Base-by-base conservation (phyloP, 1,139 yeast genomes). In the Lodderomyces theae region DNA sequence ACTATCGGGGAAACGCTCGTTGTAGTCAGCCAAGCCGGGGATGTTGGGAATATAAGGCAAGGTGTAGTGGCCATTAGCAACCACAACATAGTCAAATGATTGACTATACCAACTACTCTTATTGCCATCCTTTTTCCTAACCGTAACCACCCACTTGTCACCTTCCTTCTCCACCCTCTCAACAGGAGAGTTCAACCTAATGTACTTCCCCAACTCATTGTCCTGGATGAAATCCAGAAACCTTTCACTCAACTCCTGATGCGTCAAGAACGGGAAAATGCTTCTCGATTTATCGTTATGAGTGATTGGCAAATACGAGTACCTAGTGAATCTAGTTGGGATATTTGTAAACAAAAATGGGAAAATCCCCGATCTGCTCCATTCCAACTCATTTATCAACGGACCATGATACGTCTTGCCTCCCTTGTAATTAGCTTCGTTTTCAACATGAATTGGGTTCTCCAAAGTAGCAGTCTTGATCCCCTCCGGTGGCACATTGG, bases 11-110 rank as follows among this genome's bases (percentile, higher is more conserved):
- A 60, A 66, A 22, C 60, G 56, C 8, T 50, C 54, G 41, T 58
- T 58, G 75, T 80, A 82, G 36, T 69, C 74, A 4, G 65, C 60
- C 38, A 83, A 57, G 0, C 89, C 89, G 0, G 62, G 62, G 35
- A 75, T 66, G 10, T 55, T 49, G 2, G 83, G 83, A 29, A 75
- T 61, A 40, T 52, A 63, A 2, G 82, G 82, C 4, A 69, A 67
- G 18, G 72, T 69, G 51, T 75, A 79, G 51, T 78, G 82, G 13
- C 84, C 84, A 35, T 72, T 69, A 1, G 81, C 74, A 9, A 77
- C 58, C 4, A 77, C 68, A 3, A 77, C 66, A n/a, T 72, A 70
- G 54, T 77, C 82, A 49, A 67, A 78, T 16, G 56, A 56, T 35
- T 68, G 63, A 24, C 54, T 59, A 47, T 58, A 70, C 80, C 75